Evolutionary conservation across 2,329 filamentous ascomycete genomes (phyloP), one percentile per base, ranked within the genome.

Genomic region (Alternaria incomplexa): DNA sequence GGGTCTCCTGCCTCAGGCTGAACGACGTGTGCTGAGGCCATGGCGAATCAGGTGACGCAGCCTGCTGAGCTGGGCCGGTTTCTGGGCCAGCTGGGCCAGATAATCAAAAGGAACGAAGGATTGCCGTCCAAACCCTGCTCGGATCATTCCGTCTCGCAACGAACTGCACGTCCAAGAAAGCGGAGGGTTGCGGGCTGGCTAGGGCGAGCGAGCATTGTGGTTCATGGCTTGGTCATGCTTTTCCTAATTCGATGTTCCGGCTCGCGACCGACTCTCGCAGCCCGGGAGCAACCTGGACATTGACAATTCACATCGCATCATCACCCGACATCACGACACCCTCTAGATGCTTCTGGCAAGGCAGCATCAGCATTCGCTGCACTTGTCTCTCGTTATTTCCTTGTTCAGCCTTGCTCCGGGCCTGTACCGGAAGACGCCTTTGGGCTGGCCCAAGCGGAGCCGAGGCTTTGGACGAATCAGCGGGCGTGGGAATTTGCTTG

Each of bases 1-100:
- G 75, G 76, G 65, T 63, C 65, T 66, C 68, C 65, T 71, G 71
- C 67, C 68, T 71, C 72, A 74, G 73, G 68, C 65, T 77, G 73
- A 71, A 70, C 58, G 65, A 68, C 63, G 43, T 63, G 57, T 57
- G 59, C 69, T 63, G 64, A 64, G 53, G n/a, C 23, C 62, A 66
- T 56, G 61, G 60, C 75, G 73, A 79, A 77, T 78, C 69, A 77
- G 56, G 63, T 58, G 59, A 62, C 26, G 61, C 56, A 59, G 66
- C 71, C 61, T 65, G 68, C 61, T 65, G 57, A 65, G 69, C 70
- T 73, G 64, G 58, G 47, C 59, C 64, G 56, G 69, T 63, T 71
- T 65, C 64, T 67, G 67, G 66, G 65, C 68, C 69, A 65, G 56
- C 68, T 69, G 69, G 67, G 66, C 68, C 64, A 70, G 67, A 74